These are phyloP conservation scores for Ceratocystis destructans DNA, from an alignment of 2,329 filamentous ascomycete genomes.

Conservation along the genomic window DNA sequence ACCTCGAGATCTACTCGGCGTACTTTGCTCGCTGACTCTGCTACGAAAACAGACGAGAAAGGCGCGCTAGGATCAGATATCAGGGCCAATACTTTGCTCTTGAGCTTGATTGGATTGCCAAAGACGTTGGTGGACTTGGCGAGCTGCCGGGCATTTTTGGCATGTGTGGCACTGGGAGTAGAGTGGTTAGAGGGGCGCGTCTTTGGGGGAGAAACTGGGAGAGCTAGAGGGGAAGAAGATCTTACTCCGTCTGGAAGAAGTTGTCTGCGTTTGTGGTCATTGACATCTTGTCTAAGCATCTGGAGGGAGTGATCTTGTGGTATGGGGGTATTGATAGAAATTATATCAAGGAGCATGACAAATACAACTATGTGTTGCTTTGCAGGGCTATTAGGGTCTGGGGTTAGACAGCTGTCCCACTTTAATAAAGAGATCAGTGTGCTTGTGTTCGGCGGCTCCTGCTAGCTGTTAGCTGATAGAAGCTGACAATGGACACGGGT, in stretches of 20 bases:
- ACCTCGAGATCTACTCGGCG: conserved; percentile 64
- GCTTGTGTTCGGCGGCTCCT: no score
- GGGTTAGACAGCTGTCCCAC: no score
- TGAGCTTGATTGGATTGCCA: conserved; percentile 66
- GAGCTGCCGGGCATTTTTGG: conserved; percentile 45
- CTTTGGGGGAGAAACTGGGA: neutral
- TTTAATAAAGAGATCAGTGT: no score
- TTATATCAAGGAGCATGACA: no score
- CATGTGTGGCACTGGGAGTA: conserved; percentile 35
- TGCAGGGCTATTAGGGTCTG: no score
- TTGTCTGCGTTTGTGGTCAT: conserved; percentile 56
- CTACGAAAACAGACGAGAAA: conserved; percentile 53
- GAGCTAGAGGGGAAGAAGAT: conserved; percentile 16
- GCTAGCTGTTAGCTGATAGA: no score
- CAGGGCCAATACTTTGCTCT: conserved; percentile 74
- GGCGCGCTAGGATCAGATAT: conserved; percentile 50
- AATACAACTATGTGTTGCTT: no score
- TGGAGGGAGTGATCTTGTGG: neutral
- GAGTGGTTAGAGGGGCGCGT: neutral
- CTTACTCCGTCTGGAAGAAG: conserved; percentile 88
- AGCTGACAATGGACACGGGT: no score
- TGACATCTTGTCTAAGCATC: conserved; percentile 15
- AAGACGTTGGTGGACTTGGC: conserved; percentile 61
- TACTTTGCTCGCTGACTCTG: conserved; percentile 74
- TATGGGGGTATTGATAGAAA: neutral